Evolutionary conservation across 148 eudicot genomes (phyloP).

Genomic region (Drosera capensis): DNA sequence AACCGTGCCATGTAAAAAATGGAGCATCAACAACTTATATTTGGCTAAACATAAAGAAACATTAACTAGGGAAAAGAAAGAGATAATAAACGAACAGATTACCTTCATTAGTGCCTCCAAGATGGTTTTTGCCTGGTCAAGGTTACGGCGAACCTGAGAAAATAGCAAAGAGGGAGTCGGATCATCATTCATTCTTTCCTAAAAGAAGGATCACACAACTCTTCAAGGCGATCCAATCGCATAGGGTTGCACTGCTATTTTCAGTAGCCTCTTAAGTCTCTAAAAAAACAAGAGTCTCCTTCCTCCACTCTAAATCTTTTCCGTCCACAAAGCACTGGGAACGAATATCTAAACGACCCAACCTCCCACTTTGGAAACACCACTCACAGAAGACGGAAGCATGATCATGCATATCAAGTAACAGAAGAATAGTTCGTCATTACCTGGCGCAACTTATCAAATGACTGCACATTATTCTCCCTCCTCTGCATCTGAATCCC

Average conservation of each 20-base stretch:
- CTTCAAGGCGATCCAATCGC: not conserved
- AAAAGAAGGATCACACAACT: not conserved
- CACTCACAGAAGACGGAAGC: not conserved
- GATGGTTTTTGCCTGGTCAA: slow-evolving; percentile 84
- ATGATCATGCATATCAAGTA: not conserved
- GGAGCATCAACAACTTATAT: not conserved
- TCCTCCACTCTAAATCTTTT: too few relatives aligned
- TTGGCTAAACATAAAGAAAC: not conserved
- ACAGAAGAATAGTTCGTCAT: slow-evolving; percentile 1
- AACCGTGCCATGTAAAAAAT: not conserved
- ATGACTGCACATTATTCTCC: slow-evolving; percentile 97
- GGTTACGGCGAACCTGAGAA: slow-evolving; percentile 84
- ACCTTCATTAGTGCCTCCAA: slow-evolving; percentile 84
- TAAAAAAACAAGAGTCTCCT: too few relatives aligned
- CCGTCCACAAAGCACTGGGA: not conserved
- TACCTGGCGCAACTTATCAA: slow-evolving; percentile 97
- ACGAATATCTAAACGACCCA: not conserved
- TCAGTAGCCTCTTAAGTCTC: too few relatives aligned
- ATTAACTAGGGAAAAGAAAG: not conserved
- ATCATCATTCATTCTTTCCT: not conserved
- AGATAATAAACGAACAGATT: slow-evolving; percentile 4
- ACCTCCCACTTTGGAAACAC: not conserved
- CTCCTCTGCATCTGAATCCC: slow-evolving; percentile 95
- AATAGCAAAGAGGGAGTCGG: not conserved
- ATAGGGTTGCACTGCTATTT: too few relatives aligned